Conservation (phyloP, 345 rosid genomes). For the Aquilaria malaccensis region DNA sequence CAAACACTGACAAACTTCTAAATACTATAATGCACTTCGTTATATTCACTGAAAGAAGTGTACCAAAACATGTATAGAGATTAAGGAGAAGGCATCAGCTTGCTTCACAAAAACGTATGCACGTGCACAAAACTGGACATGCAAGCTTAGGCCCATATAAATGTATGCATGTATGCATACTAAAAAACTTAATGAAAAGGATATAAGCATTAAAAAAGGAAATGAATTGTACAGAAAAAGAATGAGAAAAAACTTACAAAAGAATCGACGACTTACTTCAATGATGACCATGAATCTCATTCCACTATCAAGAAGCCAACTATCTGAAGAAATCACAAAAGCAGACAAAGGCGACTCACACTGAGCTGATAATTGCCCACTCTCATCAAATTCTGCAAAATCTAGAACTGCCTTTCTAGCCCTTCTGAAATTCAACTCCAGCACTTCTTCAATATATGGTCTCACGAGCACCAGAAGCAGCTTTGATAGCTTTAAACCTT, state of each 20-base stretch:
- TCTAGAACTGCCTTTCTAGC: constrained; percentile 66
- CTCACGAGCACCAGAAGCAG: constrained; percentile 77
- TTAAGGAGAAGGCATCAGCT: background rate
- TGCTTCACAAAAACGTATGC: background rate
- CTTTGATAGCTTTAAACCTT: constrained; percentile 76
- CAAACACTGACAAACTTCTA: too few relatives aligned
- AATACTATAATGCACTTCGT: too few relatives aligned
- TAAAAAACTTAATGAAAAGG: too few relatives aligned
- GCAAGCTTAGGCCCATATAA: too few relatives aligned
- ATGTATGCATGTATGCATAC: too few relatives aligned
- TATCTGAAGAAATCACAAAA: constrained; percentile 54
- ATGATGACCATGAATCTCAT: constrained; percentile 70
- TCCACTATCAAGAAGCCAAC: constrained; percentile 62
- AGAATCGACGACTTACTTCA: constrained; percentile 42
- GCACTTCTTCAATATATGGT: constrained; percentile 86
- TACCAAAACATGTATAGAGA: background rate
- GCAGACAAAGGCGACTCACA: constrained; percentile 48
- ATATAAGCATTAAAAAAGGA: too few relatives aligned
- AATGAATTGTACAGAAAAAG: too few relatives aligned
- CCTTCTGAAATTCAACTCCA: constrained; percentile 82
- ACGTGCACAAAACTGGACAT: too few relatives aligned
- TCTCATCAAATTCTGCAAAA: constrained; percentile 46
- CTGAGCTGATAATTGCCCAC: constrained; percentile 45
- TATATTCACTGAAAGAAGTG: too few relatives aligned
- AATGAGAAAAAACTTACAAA: too few relatives aligned